Percentiles rank a stretch among this genome's conserved stretches.
These are phyloP conservation scores for Leccinum brunneo-olivaceum DNA, from an alignment of 1,284 basidiomycete species.

Conservation along the genomic window DNA sequence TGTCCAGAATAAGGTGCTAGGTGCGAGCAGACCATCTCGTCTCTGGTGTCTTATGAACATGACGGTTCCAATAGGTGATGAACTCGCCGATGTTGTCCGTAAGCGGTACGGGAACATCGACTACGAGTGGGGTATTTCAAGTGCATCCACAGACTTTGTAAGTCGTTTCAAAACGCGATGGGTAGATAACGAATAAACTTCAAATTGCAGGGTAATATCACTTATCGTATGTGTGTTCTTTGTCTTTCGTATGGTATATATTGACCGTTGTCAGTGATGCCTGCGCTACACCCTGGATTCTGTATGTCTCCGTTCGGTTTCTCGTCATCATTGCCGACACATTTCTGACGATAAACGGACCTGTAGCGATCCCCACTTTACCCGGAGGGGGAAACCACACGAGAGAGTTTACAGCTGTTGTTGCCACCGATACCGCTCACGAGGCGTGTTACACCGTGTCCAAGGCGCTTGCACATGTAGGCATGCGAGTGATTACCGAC, in stretches of 20 bases:
- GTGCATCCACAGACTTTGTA: slow-evolving; percentile 65
- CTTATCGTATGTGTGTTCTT: slow-evolving; percentile 38
- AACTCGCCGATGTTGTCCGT: slow-evolving; percentile 48
- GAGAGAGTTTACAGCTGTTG: slow-evolving; percentile 47
- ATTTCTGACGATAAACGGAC: not conserved
- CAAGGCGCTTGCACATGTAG: slow-evolving; percentile 55
- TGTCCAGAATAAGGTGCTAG: slow-evolving; percentile 55
- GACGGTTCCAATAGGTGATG: slow-evolving; percentile 37
- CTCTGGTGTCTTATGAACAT: not conserved
- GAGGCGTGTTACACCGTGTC: slow-evolving; percentile 48
- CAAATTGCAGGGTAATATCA: slow-evolving; percentile 55
- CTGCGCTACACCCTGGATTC: slow-evolving; percentile 43
- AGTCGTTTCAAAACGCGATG: slow-evolving; percentile 4
- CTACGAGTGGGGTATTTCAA: slow-evolving; percentile 48
- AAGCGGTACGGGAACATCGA: slow-evolving; percentile 50
- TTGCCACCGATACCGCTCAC: slow-evolving; percentile 50
- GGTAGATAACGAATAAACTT: not conserved
- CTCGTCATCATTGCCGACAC: not conserved
- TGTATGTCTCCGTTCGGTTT: slow-evolving; percentile 25
- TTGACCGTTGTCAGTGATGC: slow-evolving; percentile 32
- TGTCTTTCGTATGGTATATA: not conserved
- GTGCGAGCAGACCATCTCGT: slow-evolving; percentile 27
- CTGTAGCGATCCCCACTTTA: slow-evolving; percentile 47
- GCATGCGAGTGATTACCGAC: slow-evolving; percentile 52
- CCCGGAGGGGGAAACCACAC: slow-evolving; percentile 62